These are phyloP conservation scores for Leishmania arabica DNA, from an alignment of 208 protist species.

Conservation along the genomic window DNA sequence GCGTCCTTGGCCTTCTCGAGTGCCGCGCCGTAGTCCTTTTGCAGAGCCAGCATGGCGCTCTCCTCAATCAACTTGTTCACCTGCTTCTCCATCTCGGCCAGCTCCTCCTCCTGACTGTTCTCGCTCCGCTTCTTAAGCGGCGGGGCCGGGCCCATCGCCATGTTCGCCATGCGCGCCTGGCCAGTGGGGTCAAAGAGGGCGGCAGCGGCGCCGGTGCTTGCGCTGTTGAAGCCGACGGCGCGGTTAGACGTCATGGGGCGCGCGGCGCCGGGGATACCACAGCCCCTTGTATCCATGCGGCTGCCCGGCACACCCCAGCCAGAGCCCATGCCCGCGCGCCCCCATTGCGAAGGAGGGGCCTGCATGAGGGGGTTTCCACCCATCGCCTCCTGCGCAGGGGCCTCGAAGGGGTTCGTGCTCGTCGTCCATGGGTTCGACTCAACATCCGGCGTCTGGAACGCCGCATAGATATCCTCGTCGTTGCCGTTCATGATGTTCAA, in stretches of 20 bases:
- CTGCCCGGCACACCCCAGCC: slow-evolving; percentile 72
- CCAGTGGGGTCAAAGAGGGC: slow-evolving; percentile 84
- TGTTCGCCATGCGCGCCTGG: slow-evolving; percentile 64
- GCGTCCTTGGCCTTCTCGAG: slow-evolving; percentile 97
- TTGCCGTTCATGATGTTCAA: slow-evolving; percentile 20
- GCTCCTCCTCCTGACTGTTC: slow-evolving; percentile 93
- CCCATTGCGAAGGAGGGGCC: slow-evolving; percentile 85
- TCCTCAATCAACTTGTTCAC: slow-evolving; percentile 96
- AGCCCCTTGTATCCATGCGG: slow-evolving; percentile 69
- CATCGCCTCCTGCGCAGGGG: slow-evolving; percentile 21
- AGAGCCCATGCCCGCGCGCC: slow-evolving; percentile 52
- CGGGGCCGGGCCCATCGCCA: slow-evolving; percentile 81
- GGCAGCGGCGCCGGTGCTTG: slow-evolving; percentile 25
- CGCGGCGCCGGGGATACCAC: slow-evolving; percentile 50
- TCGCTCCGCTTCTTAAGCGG: slow-evolving; percentile 92
- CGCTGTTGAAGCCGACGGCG: slow-evolving; percentile 87
- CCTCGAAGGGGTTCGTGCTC: slow-evolving; percentile 41
- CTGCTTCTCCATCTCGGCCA: slow-evolving; percentile 92
- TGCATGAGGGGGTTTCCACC: slow-evolving; percentile 79
- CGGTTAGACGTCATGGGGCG: slow-evolving; percentile 95
- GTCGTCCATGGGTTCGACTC: slow-evolving; percentile 46
- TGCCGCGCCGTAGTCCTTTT: slow-evolving; percentile 87
- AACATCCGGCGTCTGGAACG: slow-evolving; percentile 67
- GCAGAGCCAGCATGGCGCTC: slow-evolving; percentile 86
- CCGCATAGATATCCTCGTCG: slow-evolving; percentile 81